Evolutionary conservation across 768 basidiomycete species (phyloP).

Genomic region (Tylopilus plumbeoviolaceoides): DNA sequence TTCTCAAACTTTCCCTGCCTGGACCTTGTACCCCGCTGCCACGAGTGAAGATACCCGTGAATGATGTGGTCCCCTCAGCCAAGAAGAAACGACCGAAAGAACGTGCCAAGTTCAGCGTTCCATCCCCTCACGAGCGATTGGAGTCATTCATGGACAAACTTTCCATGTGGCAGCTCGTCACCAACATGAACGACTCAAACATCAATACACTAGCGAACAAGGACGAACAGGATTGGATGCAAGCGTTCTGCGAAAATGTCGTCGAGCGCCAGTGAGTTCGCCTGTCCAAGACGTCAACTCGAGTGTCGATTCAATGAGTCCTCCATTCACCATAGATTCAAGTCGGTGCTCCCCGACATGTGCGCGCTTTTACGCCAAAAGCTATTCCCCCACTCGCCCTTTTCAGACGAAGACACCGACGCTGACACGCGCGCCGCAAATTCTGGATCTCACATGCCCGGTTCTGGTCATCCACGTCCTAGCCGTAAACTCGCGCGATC

Average conservation of each 20-base stretch:
- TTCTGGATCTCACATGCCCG: neutral
- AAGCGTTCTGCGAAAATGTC: slow-evolving; percentile 61
- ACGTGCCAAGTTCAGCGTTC: slow-evolving; percentile 19
- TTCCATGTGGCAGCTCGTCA: slow-evolving; percentile 68
- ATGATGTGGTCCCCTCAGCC: slow-evolving; percentile 26
- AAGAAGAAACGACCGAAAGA: slow-evolving; percentile 30
- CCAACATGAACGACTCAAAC: slow-evolving; percentile 35
- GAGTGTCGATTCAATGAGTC: neutral
- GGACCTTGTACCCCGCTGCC: slow-evolving; percentile 34
- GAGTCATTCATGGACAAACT: slow-evolving; percentile 78
- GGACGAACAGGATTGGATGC: slow-evolving; percentile 66
- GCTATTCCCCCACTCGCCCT: slow-evolving; percentile 61
- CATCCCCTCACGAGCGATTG: slow-evolving; percentile 46
- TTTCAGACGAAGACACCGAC: slow-evolving; percentile 42
- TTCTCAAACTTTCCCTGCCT: slow-evolving; percentile 62
- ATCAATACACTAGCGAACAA: slow-evolving; percentile 3
- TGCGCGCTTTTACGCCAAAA: slow-evolving; percentile 61
- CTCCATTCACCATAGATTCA: slow-evolving; percentile 44
- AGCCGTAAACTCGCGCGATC: slow-evolving; percentile 12
- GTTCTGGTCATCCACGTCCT: slow-evolving; percentile 2
- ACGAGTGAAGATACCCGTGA: slow-evolving; percentile 21
- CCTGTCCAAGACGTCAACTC: neutral
- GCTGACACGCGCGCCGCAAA: slow-evolving; percentile 9
- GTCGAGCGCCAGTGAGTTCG: slow-evolving; percentile 58
- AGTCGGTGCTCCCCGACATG: slow-evolving; percentile 43